phyloP scores from a whole-genome alignment of 345 rosid genomes.

The Arabis alpina region DNA sequence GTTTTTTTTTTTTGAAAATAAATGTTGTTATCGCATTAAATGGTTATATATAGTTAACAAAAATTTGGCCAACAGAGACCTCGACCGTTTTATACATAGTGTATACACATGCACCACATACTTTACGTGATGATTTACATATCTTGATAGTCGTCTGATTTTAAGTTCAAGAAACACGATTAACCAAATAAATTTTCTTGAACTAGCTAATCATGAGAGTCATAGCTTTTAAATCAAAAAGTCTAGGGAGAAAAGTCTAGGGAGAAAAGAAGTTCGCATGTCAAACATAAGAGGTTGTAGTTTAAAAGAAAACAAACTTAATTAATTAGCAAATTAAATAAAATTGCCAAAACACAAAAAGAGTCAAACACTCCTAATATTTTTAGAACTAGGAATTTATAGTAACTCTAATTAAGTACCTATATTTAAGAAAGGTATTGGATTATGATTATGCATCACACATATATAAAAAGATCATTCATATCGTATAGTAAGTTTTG shows the following conservation, averaged over 20 bases:
- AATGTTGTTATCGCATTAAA: not conserved
- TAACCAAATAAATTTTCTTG: not conserved
- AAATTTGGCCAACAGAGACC: not conserved
- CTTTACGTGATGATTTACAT: conserved; percentile 27
- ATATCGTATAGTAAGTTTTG: conserved; percentile 12
- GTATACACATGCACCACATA: conserved; percentile 18
- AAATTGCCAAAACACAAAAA: not conserved
- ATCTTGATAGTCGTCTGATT: not conserved
- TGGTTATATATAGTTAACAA: not conserved
- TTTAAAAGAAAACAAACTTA: not conserved
- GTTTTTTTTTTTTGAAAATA: not conserved
- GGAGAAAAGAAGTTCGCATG: not conserved
- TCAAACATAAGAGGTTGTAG: not conserved
- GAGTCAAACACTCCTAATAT: conserved; percentile 3
- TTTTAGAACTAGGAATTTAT: conserved; percentile 10
- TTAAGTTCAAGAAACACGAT: conserved; percentile 17
- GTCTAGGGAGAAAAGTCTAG: conserved; percentile 2
- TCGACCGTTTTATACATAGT: conserved; percentile 8
- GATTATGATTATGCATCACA: not conserved
- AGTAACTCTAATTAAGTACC: not conserved
- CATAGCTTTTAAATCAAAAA: not conserved
- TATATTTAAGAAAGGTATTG: conserved; percentile 5
- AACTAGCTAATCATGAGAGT: conserved; percentile 13
- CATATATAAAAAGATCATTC: not conserved
- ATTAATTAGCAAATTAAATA: not conserved